Conservation (phyloP, 306 rosid genomes). For the Prunus campanulata region DNA sequence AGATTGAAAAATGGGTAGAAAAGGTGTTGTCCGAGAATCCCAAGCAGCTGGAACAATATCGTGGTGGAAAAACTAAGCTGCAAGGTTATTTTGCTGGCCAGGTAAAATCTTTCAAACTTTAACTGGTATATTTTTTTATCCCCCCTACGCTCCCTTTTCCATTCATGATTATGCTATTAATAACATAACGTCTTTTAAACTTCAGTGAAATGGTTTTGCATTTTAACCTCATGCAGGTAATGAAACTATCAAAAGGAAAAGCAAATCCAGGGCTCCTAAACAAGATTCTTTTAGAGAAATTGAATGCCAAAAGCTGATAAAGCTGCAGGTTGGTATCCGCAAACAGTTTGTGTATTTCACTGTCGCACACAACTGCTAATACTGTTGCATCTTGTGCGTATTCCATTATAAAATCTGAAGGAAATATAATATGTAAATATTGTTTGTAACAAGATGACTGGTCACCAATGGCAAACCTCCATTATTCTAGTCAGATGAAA, state of each 20-base stretch:
- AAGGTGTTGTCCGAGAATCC: conserved; percentile 82
- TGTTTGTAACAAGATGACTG: not conserved
- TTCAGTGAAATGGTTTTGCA: conserved; percentile 4
- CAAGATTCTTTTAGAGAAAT: conserved; percentile 79
- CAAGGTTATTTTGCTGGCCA: conserved; percentile 92
- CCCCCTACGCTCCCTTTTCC: not conserved
- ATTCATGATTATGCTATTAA: not conserved
- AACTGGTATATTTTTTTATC: not conserved
- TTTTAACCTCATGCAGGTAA: conserved; percentile 45
- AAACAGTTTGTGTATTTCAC: not conserved
- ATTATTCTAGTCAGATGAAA: not conserved
- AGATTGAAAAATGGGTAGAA: conserved; percentile 82
- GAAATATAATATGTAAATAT: not conserved
- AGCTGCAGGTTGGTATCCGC: conserved; percentile 8
- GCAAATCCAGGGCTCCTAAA: conserved; percentile 86
- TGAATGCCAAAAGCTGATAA: conserved; percentile 66
- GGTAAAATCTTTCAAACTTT: conserved; percentile 38
- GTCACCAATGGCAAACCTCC: not conserved
- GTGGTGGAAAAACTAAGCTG: conserved; percentile 79
- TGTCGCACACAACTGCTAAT: not conserved
- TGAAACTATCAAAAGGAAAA: conserved; percentile 93
- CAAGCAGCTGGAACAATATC: conserved; percentile 82
- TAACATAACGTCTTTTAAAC: not conserved
- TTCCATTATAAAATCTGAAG: not conserved
- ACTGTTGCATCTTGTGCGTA: not conserved